Conservation (phyloP, 352 stramenopile genomes). For the Sclerospora graminicola region DNA sequence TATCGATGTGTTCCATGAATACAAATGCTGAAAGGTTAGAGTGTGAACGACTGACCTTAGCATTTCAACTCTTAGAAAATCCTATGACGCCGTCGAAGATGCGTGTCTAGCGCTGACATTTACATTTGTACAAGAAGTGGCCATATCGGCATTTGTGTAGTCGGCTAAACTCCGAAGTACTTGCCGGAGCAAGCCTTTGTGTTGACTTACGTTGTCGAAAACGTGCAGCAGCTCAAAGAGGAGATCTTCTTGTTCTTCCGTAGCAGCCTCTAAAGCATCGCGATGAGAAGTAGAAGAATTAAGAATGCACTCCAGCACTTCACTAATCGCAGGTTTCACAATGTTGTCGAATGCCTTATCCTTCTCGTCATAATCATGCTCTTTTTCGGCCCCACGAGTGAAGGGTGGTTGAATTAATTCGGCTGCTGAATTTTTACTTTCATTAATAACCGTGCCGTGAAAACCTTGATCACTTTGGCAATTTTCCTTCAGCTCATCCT, state of each 20-base stretch:
- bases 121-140: slow-evolving; percentile 3
- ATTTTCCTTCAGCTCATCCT: slow-evolving; percentile 18
- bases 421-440: slow-evolving; percentile 2
- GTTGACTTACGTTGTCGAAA: slow-evolving; percentile 62
- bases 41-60: background rate
- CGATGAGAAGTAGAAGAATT: slow-evolving; percentile 16
- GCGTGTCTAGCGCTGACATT: slow-evolving; percentile 2
- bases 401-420: slow-evolving; percentile 1
- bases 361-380: slow-evolving; percentile 17
- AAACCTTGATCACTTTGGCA: background rate
- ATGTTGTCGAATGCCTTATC: slow-evolving; percentile 52
- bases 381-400: slow-evolving; percentile 15
- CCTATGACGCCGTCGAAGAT: slow-evolving; percentile 8
- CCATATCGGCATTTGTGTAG: slow-evolving; percentile 19
- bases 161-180: slow-evolving; percentile 51
- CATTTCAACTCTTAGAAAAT: background rate
- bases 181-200: slow-evolving; percentile 49
- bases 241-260: slow-evolving; percentile 50
- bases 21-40: too few species aligned
- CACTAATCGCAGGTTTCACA: slow-evolving; percentile 73
- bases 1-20: background rate
- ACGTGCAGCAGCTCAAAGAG: slow-evolving; percentile 72
- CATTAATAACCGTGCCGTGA: background rate
- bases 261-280: slow-evolving; percentile 17
- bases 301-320: slow-evolving; percentile 45